Conservation (phyloP, 208 protist genomes). For the Crithidia fasciculata region DNA sequence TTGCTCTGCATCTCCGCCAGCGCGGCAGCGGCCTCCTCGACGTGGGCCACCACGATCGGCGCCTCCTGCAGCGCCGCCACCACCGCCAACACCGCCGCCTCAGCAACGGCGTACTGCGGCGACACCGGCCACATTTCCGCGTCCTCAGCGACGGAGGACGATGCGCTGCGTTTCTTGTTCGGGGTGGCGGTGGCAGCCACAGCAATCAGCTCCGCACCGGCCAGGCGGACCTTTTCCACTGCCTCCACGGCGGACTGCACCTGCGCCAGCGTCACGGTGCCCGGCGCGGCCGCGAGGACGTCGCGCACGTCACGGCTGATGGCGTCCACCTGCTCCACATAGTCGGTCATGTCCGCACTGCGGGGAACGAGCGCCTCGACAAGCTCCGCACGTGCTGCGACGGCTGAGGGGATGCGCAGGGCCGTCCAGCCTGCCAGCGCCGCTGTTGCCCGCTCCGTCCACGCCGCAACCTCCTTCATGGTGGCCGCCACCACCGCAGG, state of each 20-base stretch:
- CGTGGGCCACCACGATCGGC: constrained; percentile 19
- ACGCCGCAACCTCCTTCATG: constrained; percentile 4
- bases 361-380: constrained; percentile 17
- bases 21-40: constrained; percentile 8
- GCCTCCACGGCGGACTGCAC: constrained; percentile 22
- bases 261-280: constrained; percentile 16
- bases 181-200: background rate
- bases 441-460: constrained; percentile 18
- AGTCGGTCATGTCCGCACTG: constrained; percentile 19
- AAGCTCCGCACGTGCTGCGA: background rate
- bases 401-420: constrained; percentile 11
- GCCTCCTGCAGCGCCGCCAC: constrained; percentile 30
- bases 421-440: constrained; percentile 16
- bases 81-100: constrained; percentile 21
- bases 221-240: constrained; percentile 17
- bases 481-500: constrained; percentile 1
- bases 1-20: constrained; percentile 20
- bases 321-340: constrained; percentile 21
- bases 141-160: background rate
- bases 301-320: constrained; percentile 28
- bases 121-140: background rate
- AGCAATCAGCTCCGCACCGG: constrained; percentile 8
- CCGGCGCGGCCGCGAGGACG: constrained; percentile 16
- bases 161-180: no score
- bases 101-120: constrained; percentile 18